These are phyloP conservation scores for Porcisia hertigi DNA, from an alignment of 208 protist species.

Conservation along the genomic window DNA sequence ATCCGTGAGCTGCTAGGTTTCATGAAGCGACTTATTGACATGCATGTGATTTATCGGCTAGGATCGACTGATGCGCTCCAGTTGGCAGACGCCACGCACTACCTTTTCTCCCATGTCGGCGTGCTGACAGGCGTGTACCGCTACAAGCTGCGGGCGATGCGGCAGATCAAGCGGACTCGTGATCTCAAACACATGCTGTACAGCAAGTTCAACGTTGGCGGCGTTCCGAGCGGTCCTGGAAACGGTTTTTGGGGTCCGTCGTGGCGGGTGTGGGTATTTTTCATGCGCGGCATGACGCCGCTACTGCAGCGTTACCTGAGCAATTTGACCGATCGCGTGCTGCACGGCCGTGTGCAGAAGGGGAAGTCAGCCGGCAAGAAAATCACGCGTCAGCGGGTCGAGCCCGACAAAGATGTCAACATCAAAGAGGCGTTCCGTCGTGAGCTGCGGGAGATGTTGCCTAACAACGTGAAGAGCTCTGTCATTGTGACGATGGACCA, in stretches of 20 bases:
- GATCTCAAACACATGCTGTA: conserved; percentile 99
- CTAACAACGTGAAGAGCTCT: conserved; percentile 97
- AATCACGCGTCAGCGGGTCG: conserved; percentile 99
- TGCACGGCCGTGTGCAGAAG: conserved; percentile 97
- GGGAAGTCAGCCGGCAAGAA: conserved; percentile 97
- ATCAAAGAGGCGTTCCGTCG: conserved; percentile 99
- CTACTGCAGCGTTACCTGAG: conserved; percentile 99
- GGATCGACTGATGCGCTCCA: conserved; percentile 99
- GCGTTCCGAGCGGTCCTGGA: conserved; percentile 98
- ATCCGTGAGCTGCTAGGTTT: conserved; percentile 99
- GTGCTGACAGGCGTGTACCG: conserved; percentile 99
- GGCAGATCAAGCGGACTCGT: conserved; percentile 99
- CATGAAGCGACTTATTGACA: conserved; percentile 99
- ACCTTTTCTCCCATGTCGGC: conserved; percentile 99
- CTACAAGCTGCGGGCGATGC: conserved; percentile 99
- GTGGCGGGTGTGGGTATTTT: conserved; percentile 99
- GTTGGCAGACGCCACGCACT: conserved; percentile 99
- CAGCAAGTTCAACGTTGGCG: conserved; percentile 99
- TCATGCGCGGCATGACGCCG: conserved; percentile 99
- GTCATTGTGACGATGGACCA: conserved; percentile 98
- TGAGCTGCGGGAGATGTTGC: conserved; percentile 99
- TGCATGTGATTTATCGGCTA: conserved; percentile 99
- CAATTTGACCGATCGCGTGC: conserved; percentile 99
- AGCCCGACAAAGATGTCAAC: conserved; percentile 99
- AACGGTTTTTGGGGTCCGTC: conserved; percentile 99